phyloP scores from a whole-genome alignment of 305 asterid genomes.

The Rubia peregrina region DNA sequence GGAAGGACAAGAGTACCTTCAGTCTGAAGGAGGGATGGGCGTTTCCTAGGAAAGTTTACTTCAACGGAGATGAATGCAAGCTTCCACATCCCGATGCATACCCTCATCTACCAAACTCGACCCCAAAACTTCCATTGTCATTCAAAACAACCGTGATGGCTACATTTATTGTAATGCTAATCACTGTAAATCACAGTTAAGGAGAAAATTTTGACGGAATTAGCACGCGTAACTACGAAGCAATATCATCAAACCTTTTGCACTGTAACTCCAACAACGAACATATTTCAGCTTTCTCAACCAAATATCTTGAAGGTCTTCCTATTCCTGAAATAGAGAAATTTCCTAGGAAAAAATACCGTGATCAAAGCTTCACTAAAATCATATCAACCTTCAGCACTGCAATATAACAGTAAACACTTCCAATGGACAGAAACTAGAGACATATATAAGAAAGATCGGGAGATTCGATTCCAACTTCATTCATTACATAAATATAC shows the following conservation, averaged over 20 bases:
- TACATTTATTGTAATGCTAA: constrained; percentile 18
- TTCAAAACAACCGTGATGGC: constrained; percentile 20
- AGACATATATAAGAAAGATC: neutral
- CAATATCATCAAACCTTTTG: neutral
- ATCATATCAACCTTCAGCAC: neutral
- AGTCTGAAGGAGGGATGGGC: constrained; percentile 30
- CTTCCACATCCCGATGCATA: constrained; percentile 38
- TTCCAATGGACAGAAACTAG: neutral
- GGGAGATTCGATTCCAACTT: neutral
- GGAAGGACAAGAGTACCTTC: constrained; percentile 23
- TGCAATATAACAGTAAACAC: neutral
- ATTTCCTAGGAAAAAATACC: neutral
- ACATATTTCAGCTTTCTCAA: neutral
- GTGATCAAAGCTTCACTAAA: neutral
- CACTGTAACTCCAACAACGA: neutral
- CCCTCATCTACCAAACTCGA: constrained; percentile 54
- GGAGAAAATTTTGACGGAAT: neutral
- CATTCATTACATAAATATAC: neutral
- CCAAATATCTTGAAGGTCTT: neutral
- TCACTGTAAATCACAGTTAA: neutral
- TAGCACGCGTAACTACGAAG: too few relatives aligned
- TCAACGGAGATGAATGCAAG: constrained; percentile 65
- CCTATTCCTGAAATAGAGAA: neutral
- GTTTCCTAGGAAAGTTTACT: constrained; percentile 28
- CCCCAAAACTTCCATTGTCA: constrained; percentile 16